Base-by-base conservation (phyloP, 2,329 filamentous ascomycete genomes). In the Talaromyces sp. region DNA sequence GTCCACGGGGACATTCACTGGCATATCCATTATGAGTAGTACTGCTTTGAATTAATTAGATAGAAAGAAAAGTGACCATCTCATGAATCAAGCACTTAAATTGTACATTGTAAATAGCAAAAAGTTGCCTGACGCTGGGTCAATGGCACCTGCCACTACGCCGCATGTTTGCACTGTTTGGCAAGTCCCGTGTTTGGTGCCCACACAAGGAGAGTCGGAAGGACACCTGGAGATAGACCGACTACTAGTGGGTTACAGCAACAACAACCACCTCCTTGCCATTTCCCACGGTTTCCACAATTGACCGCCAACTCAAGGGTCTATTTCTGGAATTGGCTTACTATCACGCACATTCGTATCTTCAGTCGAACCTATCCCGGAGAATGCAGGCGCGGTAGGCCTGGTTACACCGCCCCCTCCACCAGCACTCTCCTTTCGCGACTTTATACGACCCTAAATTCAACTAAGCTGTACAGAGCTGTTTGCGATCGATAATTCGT, bases 1-100 rank as follows among this genome's bases (percentile, higher is more conserved):
- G 19, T 66, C 60, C 75, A 99, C 90, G 52, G 93, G 93, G 66
- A 99, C 95, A 73, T 89, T 85, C 68, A 89, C 81, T 45, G 85
- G 85, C 79, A 86, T 81, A 69, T 87, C 82, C 71, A 82, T 82
- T 75, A 73, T 76, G 73, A 67, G 7, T 61, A 49, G 57, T 19
- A 56, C 47, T 11, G 35, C 13, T 33, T 59, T 33, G 54, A 67
- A 66, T 66, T 8, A 33, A 3, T 41, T 10, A 5, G 6, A 56
- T 22, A 14, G 3, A 39, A 56, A 16, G 31, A 47, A 16, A 31
- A 43, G 22, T 19, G 10, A 27, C 4, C 16, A 31, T 47, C 14
- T 39, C 7, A 16, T 16, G 22, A n/a, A 56, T n/a, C 4, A 39
- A 56, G n/a, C 33, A 14, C n/a, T 9, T 24, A 3, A 39, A 5